Percentiles rank a stretch among this genome's conserved stretches.
These are phyloP conservation scores for Drosera spatulata DNA, from an alignment of 179 eudicot species.

Conservation along the genomic window DNA sequence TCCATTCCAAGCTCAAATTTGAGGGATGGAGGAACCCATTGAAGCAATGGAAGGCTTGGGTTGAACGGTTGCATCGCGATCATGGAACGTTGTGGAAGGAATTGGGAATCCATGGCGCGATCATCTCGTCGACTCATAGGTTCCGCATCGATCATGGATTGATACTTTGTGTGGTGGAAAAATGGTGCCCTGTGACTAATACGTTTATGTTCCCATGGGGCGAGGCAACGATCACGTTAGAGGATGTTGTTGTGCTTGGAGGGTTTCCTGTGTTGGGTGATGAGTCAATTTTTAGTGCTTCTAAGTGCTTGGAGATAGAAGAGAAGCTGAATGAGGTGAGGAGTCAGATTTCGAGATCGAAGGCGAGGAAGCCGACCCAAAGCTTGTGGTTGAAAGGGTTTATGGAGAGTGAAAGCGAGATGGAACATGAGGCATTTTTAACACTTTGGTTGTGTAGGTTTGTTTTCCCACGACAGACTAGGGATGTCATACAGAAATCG, in stretches of 20 bases:
- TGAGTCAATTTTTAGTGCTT: not conserved
- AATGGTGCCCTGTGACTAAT: constrained; percentile 22
- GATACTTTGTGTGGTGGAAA: constrained; percentile 12
- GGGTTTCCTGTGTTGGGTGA: constrained; percentile 22
- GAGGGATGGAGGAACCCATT: constrained; percentile 14
- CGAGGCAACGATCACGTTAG: constrained; percentile 25
- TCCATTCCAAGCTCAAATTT: constrained; percentile 3
- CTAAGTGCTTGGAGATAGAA: constrained; percentile 2
- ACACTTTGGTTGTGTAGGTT: constrained; percentile 44
- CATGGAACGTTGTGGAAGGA: constrained; percentile 16
- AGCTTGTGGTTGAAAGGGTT: constrained; percentile 18
- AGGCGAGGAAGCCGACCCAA: constrained; percentile 3
- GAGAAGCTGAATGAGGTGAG: constrained; percentile 2
- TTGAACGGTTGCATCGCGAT: constrained; percentile 2
- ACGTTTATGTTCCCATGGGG: constrained; percentile 33
- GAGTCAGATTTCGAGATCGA: not conserved
- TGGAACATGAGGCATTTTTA: constrained; percentile 50
- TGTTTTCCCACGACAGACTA: constrained; percentile 25
- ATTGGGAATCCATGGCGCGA: constrained; percentile 23
- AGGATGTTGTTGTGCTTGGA: constrained; percentile 23
- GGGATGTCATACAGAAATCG: not conserved
- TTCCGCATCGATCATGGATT: constrained; percentile 9
- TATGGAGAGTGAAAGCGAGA: constrained; percentile 16
- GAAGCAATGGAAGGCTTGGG: constrained; percentile 18
- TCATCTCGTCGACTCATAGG: constrained; percentile 11